Evolutionary conservation across 257 asterid genomes (phyloP).

Genomic region (Nyctanthes arbortristis): DNA sequence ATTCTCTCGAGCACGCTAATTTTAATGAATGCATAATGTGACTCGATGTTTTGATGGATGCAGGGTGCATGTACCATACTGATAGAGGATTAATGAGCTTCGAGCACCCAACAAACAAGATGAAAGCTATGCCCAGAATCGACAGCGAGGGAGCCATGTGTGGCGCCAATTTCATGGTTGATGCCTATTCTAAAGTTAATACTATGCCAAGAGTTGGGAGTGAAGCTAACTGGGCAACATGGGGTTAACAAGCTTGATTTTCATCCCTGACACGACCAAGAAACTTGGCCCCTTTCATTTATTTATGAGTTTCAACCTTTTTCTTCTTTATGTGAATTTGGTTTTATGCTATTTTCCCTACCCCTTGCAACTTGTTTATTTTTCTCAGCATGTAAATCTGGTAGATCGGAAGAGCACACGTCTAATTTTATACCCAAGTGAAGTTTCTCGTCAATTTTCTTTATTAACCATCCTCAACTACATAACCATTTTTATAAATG

Average conservation of each 20-base stretch:
- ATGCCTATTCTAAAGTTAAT: slow-evolving; percentile 57
- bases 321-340: not conserved
- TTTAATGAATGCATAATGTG: not conserved
- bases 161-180: slow-evolving; percentile 87
- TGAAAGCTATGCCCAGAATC: slow-evolving; percentile 94
- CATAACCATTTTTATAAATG: not conserved
- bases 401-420: not conserved
- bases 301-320: not conserved
- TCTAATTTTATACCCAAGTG: not conserved
- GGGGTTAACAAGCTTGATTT: slow-evolving; percentile 42
- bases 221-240: slow-evolving; percentile 84
- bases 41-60: slow-evolving; percentile 9
- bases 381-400: slow-evolving; percentile 36
- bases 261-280: not conserved
- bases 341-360: not conserved
- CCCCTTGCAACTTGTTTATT: not conserved
- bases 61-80: slow-evolving; percentile 93
- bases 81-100: slow-evolving; percentile 83
- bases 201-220: slow-evolving; percentile 99
- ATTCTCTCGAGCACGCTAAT: not conserved
- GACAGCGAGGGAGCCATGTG: slow-evolving; percentile 96
- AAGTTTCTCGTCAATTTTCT: not conserved
- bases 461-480: not conserved
- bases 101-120: slow-evolving; percentile 84
- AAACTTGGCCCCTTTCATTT: not conserved